Evolutionary conservation across 2,329 filamentous ascomycete genomes (phyloP).

Genomic region (Acephala macrosclerotiorum): DNA sequence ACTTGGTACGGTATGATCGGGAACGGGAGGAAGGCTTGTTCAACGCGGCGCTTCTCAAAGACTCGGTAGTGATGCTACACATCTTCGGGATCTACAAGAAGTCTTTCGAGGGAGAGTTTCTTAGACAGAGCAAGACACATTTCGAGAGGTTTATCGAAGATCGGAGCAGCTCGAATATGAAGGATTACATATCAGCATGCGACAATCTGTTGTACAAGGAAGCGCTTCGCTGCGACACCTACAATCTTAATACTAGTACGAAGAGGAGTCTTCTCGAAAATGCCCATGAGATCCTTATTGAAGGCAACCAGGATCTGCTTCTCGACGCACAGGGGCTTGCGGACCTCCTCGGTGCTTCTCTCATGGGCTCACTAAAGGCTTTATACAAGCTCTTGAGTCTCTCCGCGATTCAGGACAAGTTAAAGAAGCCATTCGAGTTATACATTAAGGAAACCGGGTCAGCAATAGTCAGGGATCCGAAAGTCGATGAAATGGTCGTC

Average conservation of each 20-base stretch:
- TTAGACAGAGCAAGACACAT: slow-evolving; percentile 72
- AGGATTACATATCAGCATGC: slow-evolving; percentile 77
- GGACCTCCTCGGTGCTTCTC: slow-evolving; percentile 75
- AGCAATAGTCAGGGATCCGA: slow-evolving; percentile 80
- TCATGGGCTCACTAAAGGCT: slow-evolving; percentile 73
- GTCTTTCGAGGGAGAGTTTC: slow-evolving; percentile 79
- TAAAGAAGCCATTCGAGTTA: slow-evolving; percentile 77
- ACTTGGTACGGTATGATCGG: slow-evolving; percentile 78
- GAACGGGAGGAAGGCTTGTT: slow-evolving; percentile 59
- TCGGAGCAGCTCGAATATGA: slow-evolving; percentile 68
- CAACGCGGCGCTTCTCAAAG: slow-evolving; percentile 71
- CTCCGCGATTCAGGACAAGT: slow-evolving; percentile 70
- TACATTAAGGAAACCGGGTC: slow-evolving; percentile 82
- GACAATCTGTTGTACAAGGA: slow-evolving; percentile 75
- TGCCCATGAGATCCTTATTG: slow-evolving; percentile 77
- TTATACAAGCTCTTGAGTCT: slow-evolving; percentile 81
- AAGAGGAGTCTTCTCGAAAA: slow-evolving; percentile 77
- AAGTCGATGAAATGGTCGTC: slow-evolving; percentile 85
- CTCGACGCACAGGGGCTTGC: slow-evolving; percentile 72
- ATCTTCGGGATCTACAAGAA: slow-evolving; percentile 82
- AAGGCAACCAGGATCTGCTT: slow-evolving; percentile 70
- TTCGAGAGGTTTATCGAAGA: slow-evolving; percentile 74
- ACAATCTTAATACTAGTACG: slow-evolving; percentile 83
- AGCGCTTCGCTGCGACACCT: slow-evolving; percentile 77
- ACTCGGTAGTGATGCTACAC: slow-evolving; percentile 83